These are phyloP conservation scores for Erythrobasidium hasegawianum DNA, from an alignment of 1,284 basidiomycete genomes.

Conservation along the genomic window DNA sequence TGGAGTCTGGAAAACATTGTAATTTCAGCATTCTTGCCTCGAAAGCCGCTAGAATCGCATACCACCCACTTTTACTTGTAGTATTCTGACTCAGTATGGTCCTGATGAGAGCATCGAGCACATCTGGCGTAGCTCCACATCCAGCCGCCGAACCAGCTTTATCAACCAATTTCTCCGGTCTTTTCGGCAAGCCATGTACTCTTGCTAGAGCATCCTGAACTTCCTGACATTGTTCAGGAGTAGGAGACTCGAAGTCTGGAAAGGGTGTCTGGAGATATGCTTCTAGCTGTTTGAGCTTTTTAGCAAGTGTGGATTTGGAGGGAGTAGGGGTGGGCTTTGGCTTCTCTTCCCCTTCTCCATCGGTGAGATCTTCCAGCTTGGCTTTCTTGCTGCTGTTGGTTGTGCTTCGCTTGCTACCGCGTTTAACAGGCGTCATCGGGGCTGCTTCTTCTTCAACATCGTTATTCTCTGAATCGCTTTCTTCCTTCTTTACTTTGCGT, in stretches of 20 bases:
- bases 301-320: conserved; percentile 29
- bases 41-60: background rate
- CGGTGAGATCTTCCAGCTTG: conserved; percentile 13
- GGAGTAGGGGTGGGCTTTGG: conserved; percentile 13
- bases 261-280: conserved; percentile 53
- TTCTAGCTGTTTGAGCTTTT: conserved; percentile 39
- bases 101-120: conserved; percentile 66
- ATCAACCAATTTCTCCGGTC: conserved; percentile 48
- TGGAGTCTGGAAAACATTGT: conserved; percentile 52
- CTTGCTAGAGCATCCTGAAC: conserved; percentile 55
- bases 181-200: conserved; percentile 49
- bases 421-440: conserved; percentile 23
- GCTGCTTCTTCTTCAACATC: background rate
- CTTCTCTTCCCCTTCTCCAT: conserved; percentile 14
- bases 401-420: conserved; percentile 1
- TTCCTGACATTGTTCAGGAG: conserved; percentile 54
- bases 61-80: conserved; percentile 54
- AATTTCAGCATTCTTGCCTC: background rate
- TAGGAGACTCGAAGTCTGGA: conserved; percentile 56
- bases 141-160: conserved; percentile 50
- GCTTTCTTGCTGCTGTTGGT: conserved; percentile 13
- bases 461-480: conserved; percentile 14
- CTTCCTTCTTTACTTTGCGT: conserved; percentile 27
- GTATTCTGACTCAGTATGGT: conserved; percentile 74
- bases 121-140: conserved; percentile 60